Percentiles rank a stretch among this genome's conserved stretches.
Conservation (phyloP, 306 rosid genomes). For the Delonix regia region DNA sequence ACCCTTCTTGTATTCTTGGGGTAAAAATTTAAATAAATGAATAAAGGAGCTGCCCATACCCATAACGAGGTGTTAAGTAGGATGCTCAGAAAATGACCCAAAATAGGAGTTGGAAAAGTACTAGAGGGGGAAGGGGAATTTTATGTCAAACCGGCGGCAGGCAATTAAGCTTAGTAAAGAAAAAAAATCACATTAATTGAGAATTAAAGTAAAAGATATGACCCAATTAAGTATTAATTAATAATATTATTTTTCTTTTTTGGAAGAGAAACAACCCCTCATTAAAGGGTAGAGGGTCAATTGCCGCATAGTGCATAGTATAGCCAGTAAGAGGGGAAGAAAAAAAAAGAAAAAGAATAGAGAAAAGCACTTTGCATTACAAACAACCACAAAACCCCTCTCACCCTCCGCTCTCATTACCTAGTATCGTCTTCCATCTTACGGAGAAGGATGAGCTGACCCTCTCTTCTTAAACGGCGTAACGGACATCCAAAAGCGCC, state of each 20-base stretch:
- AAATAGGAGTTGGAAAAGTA: conserved; percentile 35
- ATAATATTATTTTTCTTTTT: too few relatives aligned
- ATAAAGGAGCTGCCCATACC: not conserved
- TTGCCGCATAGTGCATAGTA: conserved; percentile 40
- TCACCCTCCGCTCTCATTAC: not conserved
- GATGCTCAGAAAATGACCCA: conserved; percentile 54
- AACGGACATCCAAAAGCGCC: conserved; percentile 60
- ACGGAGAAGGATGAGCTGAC: conserved; percentile 35
- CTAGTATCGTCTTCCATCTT: conserved; percentile 31
- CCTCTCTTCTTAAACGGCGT: conserved; percentile 67
- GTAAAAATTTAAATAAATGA: not conserved
- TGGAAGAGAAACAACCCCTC: conserved; percentile 45
- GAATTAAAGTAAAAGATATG: conserved; percentile 56
- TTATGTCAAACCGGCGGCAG: conserved; percentile 49
- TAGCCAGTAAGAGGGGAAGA: conserved; percentile 18
- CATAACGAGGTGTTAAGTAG: conserved; percentile 12
- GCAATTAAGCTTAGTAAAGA: conserved; percentile 45
- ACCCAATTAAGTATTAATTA: conserved; percentile 61
- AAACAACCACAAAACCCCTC: conserved; percentile 42
- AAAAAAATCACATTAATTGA: conserved; percentile 56
- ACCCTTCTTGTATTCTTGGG: too few relatives aligned
- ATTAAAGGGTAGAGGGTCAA: conserved; percentile 64
- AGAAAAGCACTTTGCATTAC: conserved; percentile 1
- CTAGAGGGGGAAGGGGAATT: conserved; percentile 36
- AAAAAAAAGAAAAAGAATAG: not conserved